A percentile compares a stretch with the other conserved stretches of the same genome.
phyloP scores from a whole-genome alignment of 2,329 filamentous ascomycete species.

The Penicillium sp. region DNA sequence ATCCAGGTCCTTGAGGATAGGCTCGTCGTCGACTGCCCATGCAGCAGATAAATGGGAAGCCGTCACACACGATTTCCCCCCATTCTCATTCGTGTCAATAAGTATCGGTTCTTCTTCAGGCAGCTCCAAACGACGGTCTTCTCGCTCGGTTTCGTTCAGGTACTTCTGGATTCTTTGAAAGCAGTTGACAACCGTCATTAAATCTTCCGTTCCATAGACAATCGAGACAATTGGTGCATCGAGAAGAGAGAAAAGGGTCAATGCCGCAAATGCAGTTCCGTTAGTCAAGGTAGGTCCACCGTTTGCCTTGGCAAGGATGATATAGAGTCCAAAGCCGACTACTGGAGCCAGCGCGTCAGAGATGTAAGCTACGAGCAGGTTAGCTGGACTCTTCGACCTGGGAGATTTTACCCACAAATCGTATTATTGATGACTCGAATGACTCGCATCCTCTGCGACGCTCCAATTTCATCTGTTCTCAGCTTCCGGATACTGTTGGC shows the following conservation, averaged over 20 bases:
- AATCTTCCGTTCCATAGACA: slow-evolving; percentile 15
- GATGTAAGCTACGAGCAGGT: slow-evolving; percentile 15
- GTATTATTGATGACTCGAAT: slow-evolving; percentile 15
- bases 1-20: slow-evolving; percentile 17
- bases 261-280: slow-evolving; percentile 17
- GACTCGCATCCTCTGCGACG: slow-evolving; percentile 4
- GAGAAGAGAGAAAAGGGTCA: slow-evolving; percentile 20
- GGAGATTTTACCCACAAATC: slow-evolving; percentile 7
- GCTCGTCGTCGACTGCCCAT: slow-evolving; percentile 6
- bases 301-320: slow-evolving; percentile 10
- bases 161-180: slow-evolving; percentile 24
- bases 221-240: slow-evolving; percentile 18
- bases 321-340: slow-evolving; percentile 18
- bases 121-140: slow-evolving; percentile 8
- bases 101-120: not conserved
- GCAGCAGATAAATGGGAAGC: not conserved
- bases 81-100: not conserved
- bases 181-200: slow-evolving; percentile 19
- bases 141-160: slow-evolving; percentile 11
- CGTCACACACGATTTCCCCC: not conserved
- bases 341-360: slow-evolving; percentile 15
- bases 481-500: slow-evolving; percentile 14
- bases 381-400: not conserved
- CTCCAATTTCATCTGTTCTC: slow-evolving; percentile 14
- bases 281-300: slow-evolving; percentile 17